These are phyloP conservation scores for Clarireedia homoeocarpa DNA, from an alignment of 2,329 filamentous ascomycete genomes.

Conservation along the genomic window DNA sequence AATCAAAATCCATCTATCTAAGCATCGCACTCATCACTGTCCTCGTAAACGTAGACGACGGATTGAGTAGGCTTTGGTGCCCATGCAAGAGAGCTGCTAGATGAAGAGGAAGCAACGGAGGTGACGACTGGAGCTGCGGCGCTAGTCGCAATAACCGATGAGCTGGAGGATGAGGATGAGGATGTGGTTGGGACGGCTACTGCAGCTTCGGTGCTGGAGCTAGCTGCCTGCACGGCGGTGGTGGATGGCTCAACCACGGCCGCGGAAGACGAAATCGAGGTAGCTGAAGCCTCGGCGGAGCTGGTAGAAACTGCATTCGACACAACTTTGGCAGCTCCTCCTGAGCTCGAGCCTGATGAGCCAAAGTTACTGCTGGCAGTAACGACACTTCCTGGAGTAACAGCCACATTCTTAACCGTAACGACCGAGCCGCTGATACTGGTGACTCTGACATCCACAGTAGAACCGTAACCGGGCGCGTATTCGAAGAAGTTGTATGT, in stretches of 20 bases:
- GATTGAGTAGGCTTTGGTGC: not conserved
- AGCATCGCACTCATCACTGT: not conserved
- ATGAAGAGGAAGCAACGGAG: not conserved
- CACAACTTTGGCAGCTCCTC: too few relatives aligned
- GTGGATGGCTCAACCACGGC: not conserved
- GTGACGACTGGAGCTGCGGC: not conserved
- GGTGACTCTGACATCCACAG: constrained; percentile 49
- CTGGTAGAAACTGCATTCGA: not conserved
- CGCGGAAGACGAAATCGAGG: not conserved
- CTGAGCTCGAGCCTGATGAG: not conserved
- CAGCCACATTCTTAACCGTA: constrained; percentile 42
- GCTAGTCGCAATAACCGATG: not conserved
- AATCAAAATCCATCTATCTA: not conserved
- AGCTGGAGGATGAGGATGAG: not conserved
- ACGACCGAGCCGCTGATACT: constrained; percentile 43
- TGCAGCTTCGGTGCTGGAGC: not conserved
- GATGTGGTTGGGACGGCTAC: not conserved
- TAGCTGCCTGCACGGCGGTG: not conserved
- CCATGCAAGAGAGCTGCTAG: not conserved
- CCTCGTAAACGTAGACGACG: not conserved
- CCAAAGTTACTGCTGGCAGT: constrained; percentile 24
- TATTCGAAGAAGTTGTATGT: constrained; percentile 58
- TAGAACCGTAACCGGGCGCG: constrained; percentile 45
- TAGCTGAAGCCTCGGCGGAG: not conserved
- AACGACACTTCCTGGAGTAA: constrained; percentile 22